Evolutionary conservation across 495 filamentous ascomycete genomes (phyloP).

Genomic region (Trichoderma gamsii): DNA sequence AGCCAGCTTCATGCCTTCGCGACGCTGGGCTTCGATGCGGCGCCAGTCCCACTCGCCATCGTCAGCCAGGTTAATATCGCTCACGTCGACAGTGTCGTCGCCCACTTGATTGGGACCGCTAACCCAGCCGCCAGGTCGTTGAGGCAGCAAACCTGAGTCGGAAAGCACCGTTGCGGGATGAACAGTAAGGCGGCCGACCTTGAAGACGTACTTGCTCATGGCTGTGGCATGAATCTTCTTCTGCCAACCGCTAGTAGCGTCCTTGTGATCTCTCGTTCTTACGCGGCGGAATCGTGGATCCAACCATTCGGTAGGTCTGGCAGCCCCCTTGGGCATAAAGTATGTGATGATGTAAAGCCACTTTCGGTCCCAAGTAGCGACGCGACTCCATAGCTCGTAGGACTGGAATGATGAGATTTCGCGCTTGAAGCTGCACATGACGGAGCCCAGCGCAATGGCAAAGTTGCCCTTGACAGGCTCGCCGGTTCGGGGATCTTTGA

Average conservation of each 20-base stretch:
- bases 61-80: slow-evolving; percentile 23
- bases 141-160: slow-evolving; percentile 61
- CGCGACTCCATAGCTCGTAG: slow-evolving; percentile 67
- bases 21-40: slow-evolving; percentile 38
- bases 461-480: slow-evolving; percentile 34
- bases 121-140: slow-evolving; percentile 45
- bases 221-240: slow-evolving; percentile 64
- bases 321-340: slow-evolving; percentile 53
- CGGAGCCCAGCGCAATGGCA: slow-evolving; percentile 60
- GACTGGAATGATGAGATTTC: slow-evolving; percentile 64
- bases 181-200: slow-evolving; percentile 79
- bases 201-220: slow-evolving; percentile 83
- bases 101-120: slow-evolving; percentile 33
- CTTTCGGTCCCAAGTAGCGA: slow-evolving; percentile 64
- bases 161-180: slow-evolving; percentile 71
- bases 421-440: slow-evolving; percentile 58
- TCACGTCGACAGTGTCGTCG: slow-evolving; percentile 27
- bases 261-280: slow-evolving; percentile 21
- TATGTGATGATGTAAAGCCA: slow-evolving; percentile 46
- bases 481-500: slow-evolving; percentile 33
- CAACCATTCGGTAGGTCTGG: slow-evolving; percentile 39
- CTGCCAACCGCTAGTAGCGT: slow-evolving; percentile 38
- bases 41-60: slow-evolving; percentile 46
- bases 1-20: slow-evolving; percentile 43
- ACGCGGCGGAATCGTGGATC: slow-evolving; percentile 22